phyloP scores from a whole-genome alignment of 2,329 filamentous ascomycete species.

The Taxawa tesnikishii region DNA sequence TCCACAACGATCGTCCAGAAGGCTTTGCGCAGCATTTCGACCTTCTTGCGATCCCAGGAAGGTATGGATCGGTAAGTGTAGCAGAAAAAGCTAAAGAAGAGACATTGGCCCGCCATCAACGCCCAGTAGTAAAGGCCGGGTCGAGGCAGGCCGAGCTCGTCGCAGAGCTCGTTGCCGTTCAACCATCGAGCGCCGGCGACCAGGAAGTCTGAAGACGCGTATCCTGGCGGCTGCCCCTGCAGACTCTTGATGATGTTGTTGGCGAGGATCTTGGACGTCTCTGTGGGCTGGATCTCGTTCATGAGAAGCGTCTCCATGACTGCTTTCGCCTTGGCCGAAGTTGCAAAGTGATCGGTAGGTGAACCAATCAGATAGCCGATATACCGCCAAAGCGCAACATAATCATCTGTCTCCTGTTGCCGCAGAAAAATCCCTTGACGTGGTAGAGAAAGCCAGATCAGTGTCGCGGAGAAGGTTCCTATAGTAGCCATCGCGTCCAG shows the following conservation, averaged over 20 bases:
- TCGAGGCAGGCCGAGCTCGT: conserved; percentile 45
- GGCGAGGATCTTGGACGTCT: conserved; percentile 51
- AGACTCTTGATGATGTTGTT: conserved; percentile 64
- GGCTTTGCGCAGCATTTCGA: conserved; percentile 36
- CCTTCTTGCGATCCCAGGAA: conserved; percentile 38
- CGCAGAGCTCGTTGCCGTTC: conserved; percentile 52
- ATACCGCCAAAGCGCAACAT: conserved; percentile 64
- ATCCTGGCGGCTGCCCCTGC: conserved; percentile 52
- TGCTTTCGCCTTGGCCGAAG: conserved; percentile 41
- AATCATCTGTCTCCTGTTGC: conserved; percentile 52
- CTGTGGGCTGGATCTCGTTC: conserved; percentile 54
- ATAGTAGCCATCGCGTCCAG: conserved; percentile 64
- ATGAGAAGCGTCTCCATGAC: conserved; percentile 57
- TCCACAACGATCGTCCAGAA: conserved; percentile 52
- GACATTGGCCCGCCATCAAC: conserved; percentile 51
- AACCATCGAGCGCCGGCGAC: conserved; percentile 57
- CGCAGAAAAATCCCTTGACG: conserved; percentile 59
- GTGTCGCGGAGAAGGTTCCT: conserved; percentile 52
- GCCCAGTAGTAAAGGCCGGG: conserved; percentile 46
- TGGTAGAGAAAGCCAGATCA: conserved; percentile 58
- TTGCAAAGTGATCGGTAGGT: conserved; percentile 43
- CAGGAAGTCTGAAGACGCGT: conserved; percentile 54
- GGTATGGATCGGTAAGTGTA: conserved; percentile 40
- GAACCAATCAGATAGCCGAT: conserved; percentile 60
- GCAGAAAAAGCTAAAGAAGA: conserved; percentile 48